Evolutionary conservation across 169 alveolate genomes (phyloP).

Genomic region (Cryptosporidium andersoni): DNA sequence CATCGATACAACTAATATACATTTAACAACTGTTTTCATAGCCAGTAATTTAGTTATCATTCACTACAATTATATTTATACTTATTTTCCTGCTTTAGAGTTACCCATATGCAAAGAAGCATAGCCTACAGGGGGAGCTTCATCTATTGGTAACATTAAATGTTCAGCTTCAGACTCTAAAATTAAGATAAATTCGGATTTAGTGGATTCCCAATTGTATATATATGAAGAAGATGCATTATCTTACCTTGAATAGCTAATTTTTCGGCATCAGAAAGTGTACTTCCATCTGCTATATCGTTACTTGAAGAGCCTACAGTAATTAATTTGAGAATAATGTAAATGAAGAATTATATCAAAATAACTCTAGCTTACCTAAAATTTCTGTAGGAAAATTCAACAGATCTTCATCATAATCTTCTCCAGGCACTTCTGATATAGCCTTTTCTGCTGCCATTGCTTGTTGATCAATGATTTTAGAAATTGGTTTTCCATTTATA

Average conservation of each 20-base stretch:
- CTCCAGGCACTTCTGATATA: neutral
- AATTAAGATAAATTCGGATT: neutral
- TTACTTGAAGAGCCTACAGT: constrained; percentile 59
- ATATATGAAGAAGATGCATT: neutral
- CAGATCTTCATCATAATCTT: constrained; percentile 45
- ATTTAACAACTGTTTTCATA: neutral
- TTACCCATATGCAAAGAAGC: constrained; percentile 64
- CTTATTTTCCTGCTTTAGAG: neutral
- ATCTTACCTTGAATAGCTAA: constrained; percentile 70
- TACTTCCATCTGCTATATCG: constrained; percentile 34
- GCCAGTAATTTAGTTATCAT: neutral
- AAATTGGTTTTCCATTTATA: constrained; percentile 60
- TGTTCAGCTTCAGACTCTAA: constrained; percentile 66
- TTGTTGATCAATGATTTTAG: constrained; percentile 61
- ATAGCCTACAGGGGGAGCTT: constrained; percentile 67
- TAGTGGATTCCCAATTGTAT: neutral
- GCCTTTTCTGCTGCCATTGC: constrained; percentile 70
- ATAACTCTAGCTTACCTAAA: constrained; percentile 34
- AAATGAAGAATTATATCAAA: neutral
- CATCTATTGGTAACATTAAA: constrained; percentile 45
- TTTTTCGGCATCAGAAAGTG: constrained; percentile 42
- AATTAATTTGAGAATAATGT: neutral
- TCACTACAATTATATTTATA: neutral
- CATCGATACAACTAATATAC: neutral
- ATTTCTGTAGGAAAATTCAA: constrained; percentile 56